Base-by-base conservation (phyloP, 2,329 filamentous ascomycete species). In the Chaetomiaceae sp. region DNA sequence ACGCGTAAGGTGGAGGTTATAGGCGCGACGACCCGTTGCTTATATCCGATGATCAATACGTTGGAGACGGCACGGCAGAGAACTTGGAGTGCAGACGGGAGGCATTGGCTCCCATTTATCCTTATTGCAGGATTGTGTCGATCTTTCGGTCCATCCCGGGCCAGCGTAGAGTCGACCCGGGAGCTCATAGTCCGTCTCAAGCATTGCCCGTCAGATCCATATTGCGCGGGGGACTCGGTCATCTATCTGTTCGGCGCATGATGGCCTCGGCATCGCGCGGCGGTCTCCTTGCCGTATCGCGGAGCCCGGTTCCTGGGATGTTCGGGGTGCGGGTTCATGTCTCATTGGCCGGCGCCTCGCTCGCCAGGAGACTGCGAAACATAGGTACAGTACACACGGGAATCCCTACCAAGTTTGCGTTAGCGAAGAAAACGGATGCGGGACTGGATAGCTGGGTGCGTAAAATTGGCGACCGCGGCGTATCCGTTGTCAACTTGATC, bases 41-140 rank as follows among this genome's bases (percentile, higher is more conserved):
- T n/a, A n/a, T n/a, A n/a, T n/a, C n/a, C n/a, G n/a, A n/a, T n/a
- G n/a, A n/a, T n/a, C n/a, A n/a, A 20, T 18, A 20, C n/a, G 23
- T 25, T 14, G 10, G 16, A 7, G 16, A 21, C 46, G 36, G 34
- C 14, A 33, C 27, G 43, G 30, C 23, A 47, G 30, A 2, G 3
- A n/a, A 11, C 11, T 25, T 40, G 43, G 48, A 32, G 36, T 38
- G 42, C 29, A 37, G 54, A 44, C 16, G 46, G 36, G 18, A 23
- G 20, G 32, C 37, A 30, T 41, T 33, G 27, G 23, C 5, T 21
- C 11, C 27, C 30, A 51, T 50, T 56, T 56, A 53, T 44, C 32
- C 42, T 56, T 29, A 50, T 50, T 56, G 23, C 42, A n/a, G 5
- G 9, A 32, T 40, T 21, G 20, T 41, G 27, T 42, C 6, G 11